Evolutionary conservation across 176 grass and related monocot species (phyloP).

Genomic region (Saccharum officinarum): DNA sequence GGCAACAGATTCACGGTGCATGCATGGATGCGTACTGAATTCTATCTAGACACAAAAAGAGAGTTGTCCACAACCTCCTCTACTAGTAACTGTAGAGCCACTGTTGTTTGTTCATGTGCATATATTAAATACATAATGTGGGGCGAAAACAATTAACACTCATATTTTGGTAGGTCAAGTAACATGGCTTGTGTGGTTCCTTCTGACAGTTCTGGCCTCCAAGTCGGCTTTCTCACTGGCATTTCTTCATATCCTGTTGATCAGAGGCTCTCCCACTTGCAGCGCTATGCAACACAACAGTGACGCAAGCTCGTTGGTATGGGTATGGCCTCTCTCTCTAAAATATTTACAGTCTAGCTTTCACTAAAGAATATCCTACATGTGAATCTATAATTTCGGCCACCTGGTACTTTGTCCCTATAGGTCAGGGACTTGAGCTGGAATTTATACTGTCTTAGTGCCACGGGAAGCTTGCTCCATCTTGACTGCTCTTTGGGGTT

Average conservation of each 20-base stretch:
- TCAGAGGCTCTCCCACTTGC: constrained; percentile 55
- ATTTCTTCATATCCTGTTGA: constrained; percentile 39
- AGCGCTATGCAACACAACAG: constrained; percentile 17
- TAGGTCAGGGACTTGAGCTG: constrained; percentile 26
- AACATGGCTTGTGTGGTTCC: constrained; percentile 71
- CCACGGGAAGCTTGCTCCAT: constrained; percentile 15
- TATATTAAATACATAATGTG: constrained; percentile 23
- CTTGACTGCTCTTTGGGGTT: constrained; percentile 28
- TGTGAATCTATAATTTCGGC: constrained; percentile 33
- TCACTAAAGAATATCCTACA: constrained; percentile 5
- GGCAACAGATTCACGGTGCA: constrained; percentile 33
- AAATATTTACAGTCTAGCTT: background rate
- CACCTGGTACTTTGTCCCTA: constrained; percentile 41
- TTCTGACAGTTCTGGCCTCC: constrained; percentile 56
- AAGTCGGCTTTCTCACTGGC: constrained; percentile 41
- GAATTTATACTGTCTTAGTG: constrained; percentile 14
- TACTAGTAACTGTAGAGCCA: constrained; percentile 31
- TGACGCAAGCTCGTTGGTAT: constrained; percentile 14
- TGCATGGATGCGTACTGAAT: constrained; percentile 39
- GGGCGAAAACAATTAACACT: constrained; percentile 24
- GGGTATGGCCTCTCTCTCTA: background rate
- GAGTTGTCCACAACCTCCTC: constrained; percentile 15
- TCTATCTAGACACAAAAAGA: constrained; percentile 34
- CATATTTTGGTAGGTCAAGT: constrained; percentile 46
- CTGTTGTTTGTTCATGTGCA: constrained; percentile 33